Evolutionary conservation across 306 rosid genomes (phyloP).

Genomic region (Rosa chinensis): DNA sequence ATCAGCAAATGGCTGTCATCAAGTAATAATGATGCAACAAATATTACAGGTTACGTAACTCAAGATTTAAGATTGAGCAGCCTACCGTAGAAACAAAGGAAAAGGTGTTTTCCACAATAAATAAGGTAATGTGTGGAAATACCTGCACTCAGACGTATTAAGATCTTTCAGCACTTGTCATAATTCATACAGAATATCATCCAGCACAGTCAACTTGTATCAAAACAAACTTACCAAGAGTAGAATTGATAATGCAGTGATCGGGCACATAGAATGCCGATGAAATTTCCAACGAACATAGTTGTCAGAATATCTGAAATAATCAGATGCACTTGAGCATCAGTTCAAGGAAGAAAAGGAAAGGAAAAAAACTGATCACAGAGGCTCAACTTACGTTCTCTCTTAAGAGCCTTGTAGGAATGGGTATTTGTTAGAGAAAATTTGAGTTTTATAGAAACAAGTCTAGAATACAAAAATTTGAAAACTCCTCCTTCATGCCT

Average conservation of each 20-base stretch:
- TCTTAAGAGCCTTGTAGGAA: constrained; percentile 58
- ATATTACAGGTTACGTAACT: neutral
- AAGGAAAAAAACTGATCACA: neutral
- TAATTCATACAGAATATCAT: neutral
- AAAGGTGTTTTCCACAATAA: constrained; percentile 74
- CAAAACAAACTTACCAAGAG: constrained; percentile 64
- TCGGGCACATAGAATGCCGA: constrained; percentile 87
- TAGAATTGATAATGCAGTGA: constrained; percentile 95
- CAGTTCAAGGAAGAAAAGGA: constrained; percentile 6
- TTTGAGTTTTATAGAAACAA: constrained; percentile 50
- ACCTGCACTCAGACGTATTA: constrained; percentile 50
- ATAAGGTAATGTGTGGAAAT: constrained; percentile 83
- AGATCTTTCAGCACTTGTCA: neutral
- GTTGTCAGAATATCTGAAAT: constrained; percentile 82
- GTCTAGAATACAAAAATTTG: constrained; percentile 61
- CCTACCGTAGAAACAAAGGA: constrained; percentile 66
- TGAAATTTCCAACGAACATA: constrained; percentile 90
- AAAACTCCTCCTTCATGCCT: constrained; percentile 94
- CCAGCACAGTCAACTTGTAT: constrained; percentile 12
- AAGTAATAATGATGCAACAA: neutral
- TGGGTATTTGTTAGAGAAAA: constrained; percentile 37
- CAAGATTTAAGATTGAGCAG: neutral
- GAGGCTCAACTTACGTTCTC: constrained; percentile 53
- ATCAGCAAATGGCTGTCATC: constrained; percentile 15
- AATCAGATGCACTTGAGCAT: constrained; percentile 27